Base-by-base conservation (phyloP, 2,329 filamentous ascomycete species). In the Alternaria conjuncta region DNA sequence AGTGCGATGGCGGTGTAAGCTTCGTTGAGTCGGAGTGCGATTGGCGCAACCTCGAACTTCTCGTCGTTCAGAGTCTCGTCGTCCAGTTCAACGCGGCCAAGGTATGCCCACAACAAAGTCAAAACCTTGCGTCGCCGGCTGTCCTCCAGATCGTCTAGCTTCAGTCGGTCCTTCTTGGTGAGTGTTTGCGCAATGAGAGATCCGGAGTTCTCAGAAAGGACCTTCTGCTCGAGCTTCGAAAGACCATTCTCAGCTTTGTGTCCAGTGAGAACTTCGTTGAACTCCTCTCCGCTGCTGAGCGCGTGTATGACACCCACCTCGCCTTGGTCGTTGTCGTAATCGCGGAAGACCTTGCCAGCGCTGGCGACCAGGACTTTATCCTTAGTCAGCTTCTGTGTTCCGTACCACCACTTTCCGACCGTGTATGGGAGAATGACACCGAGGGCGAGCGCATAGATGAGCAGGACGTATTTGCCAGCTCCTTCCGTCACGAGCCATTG, bases 381-480 rank as follows among this genome's bases (percentile, higher is more conserved):
- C 83, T 95, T 96, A 41, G 96, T 98, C 81, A 92, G 89, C 73
- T 90, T 89, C 81, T 97, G 95, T 32, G 93, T 96, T 64, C 96
- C 96, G 78, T 99, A 99, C 96, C 96, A 99, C 96, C 96, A 99
- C 63, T 92, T 94, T 51, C 96, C 96, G 60, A 99, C 95, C 51
- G 96, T 85, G 79, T 96, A 99, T 3, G 96, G 96, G 56, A 99
- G 85, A 64, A 97, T 84, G 65, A 98, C 92, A 59, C 95, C 96
- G 55, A 99, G 89, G 43, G 98, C 86, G 32, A 91, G 82, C 41
- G 93, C 94, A 80, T 99, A 99, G 67, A 97, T 87, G 61, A 97
- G 85, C 64, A 99, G 85, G 57, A 99, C 92, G 77, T 96, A 98
- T 84, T 97, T 98, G 70, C 94, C 95, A 79, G 96, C 96, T 59